These are phyloP conservation scores for Albatrellus ellisii DNA, from an alignment of 768 basidiomycete genomes.

Conservation along the genomic window DNA sequence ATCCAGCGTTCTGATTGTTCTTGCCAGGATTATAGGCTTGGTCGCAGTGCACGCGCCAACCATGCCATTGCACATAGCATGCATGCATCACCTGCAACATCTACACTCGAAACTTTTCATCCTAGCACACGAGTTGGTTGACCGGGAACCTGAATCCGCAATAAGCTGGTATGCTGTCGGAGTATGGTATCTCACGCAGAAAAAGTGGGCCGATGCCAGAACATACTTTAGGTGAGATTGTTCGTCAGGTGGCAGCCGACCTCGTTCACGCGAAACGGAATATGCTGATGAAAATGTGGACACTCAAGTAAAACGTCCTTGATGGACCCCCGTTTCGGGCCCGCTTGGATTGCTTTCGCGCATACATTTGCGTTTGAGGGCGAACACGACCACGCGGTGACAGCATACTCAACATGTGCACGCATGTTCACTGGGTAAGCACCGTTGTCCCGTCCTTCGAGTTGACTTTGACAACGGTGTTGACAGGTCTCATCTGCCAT, in stretches of 20 bases:
- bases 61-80: slow-evolving; percentile 90
- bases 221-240: slow-evolving; percentile 82
- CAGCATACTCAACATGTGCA: slow-evolving; percentile 94
- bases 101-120: slow-evolving; percentile 91
- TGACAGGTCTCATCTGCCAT: slow-evolving; percentile 91
- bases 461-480: neutral
- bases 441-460: neutral
- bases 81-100: slow-evolving; percentile 93
- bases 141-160: slow-evolving; percentile 84
- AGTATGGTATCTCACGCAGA: slow-evolving; percentile 86
- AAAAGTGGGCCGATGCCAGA: slow-evolving; percentile 81
- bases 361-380: slow-evolving; percentile 96
- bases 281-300: too few species aligned
- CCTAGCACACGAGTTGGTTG: slow-evolving; percentile 91
- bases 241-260: neutral
- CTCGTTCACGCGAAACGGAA: neutral
- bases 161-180: slow-evolving; percentile 98
- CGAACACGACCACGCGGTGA: slow-evolving; percentile 97
- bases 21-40: slow-evolving; percentile 79
- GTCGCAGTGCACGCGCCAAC: slow-evolving; percentile 82
- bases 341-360: slow-evolving; percentile 96
- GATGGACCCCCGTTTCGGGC: slow-evolving; percentile 92
- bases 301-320: slow-evolving; percentile 76
- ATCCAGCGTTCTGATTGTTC: too few species aligned
- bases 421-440: slow-evolving; percentile 87